phyloP scores from a whole-genome alignment of 2,329 filamentous ascomycete species.

The Xylaria sp. region DNA sequence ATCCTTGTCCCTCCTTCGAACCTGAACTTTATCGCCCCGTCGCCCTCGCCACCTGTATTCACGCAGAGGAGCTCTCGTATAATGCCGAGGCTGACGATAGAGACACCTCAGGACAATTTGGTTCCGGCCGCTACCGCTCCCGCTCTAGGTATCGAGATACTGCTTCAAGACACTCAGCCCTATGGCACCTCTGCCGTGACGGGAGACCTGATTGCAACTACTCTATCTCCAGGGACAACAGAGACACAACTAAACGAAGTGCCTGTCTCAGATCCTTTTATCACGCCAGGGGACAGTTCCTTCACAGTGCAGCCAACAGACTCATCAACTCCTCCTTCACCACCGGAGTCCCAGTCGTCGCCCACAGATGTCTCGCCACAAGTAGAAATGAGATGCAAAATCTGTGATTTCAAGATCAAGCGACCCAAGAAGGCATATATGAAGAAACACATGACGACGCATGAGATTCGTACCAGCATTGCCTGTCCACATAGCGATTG shows the following conservation, averaged over 20 bases:
- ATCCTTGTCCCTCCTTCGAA: not conserved
- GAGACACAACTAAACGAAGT: not conserved
- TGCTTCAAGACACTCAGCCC: not conserved
- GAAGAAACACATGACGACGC: conserved; percentile 17
- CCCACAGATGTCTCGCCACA: not conserved
- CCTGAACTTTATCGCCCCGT: not conserved
- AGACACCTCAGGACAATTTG: not conserved
- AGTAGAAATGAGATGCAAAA: not conserved
- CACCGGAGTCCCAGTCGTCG: not conserved
- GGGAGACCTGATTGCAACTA: not conserved
- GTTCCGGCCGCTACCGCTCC: not conserved
- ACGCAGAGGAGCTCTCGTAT: not conserved
- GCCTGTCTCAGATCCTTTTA: not conserved
- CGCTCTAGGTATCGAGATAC: too few species aligned
- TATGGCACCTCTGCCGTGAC: not conserved
- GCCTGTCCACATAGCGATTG: conserved; percentile 8
- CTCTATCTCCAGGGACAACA: not conserved
- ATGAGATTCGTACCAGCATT: not conserved
- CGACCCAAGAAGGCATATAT: conserved; percentile 15
- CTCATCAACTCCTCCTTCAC: not conserved
- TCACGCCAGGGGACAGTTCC: too few species aligned
- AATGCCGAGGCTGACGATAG: conserved; percentile 10
- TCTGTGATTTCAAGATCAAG: not conserved
- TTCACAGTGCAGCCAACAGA: not conserved
- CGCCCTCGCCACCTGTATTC: not conserved